A percentile compares a stretch with the other conserved stretches of the same genome.
Conservation (phyloP, 2,329 filamentous ascomycete species). For the Penicillium sp. region DNA sequence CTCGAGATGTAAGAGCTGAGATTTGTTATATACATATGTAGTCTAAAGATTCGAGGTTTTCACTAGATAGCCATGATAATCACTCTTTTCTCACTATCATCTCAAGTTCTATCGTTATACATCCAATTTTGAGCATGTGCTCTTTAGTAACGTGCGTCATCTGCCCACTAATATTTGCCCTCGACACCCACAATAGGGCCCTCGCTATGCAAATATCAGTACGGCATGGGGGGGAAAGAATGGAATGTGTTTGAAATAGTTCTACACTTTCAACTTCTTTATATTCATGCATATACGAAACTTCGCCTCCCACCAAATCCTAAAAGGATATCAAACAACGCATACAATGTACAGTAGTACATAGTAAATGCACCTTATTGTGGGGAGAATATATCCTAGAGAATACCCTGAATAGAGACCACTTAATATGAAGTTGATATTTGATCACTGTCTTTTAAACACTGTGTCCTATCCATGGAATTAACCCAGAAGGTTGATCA, state of each 20-base stretch:
- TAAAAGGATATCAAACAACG: neutral
- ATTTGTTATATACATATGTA: neutral
- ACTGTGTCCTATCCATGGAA: neutral
- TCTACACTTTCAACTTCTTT: too few relatives aligned
- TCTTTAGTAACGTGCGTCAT: slow-evolving; percentile 1
- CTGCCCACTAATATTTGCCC: slow-evolving; percentile 1
- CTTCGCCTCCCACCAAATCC: neutral
- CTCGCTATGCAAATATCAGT: neutral
- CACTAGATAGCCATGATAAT: neutral
- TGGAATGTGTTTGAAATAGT: neutral
- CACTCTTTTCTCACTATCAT: neutral
- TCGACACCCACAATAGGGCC: slow-evolving; percentile 4
- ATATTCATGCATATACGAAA: neutral
- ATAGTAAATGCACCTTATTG: neutral
- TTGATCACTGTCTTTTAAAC: neutral
- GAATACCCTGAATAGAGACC: neutral
- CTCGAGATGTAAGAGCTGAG: neutral
- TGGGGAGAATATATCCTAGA: neutral
- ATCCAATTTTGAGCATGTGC: neutral
- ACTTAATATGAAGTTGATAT: neutral
- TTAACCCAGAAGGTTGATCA: neutral
- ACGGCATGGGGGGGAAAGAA: neutral
- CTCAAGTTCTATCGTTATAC: neutral
- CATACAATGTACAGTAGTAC: neutral
- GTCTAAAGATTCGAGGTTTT: neutral